These are phyloP conservation scores for Phlebopus sp. DNA, from an alignment of 1,284 basidiomycete species.

Conservation along the genomic window DNA sequence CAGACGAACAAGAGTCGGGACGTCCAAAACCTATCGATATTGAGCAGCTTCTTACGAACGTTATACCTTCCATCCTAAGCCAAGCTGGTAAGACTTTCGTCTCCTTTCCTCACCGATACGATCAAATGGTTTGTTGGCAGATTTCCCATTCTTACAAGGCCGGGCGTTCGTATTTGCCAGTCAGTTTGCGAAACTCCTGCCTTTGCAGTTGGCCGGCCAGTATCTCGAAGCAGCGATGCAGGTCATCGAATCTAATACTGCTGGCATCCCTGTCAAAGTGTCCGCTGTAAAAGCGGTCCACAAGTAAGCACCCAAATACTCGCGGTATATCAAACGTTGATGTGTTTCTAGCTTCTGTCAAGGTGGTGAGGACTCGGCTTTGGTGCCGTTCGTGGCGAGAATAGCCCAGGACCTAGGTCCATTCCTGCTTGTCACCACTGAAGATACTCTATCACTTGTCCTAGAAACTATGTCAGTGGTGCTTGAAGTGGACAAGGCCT, in stretches of 20 bases:
- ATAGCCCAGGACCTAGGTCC: slow-evolving; percentile 86
- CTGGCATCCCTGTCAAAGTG: slow-evolving; percentile 84
- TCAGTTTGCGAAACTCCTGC: slow-evolving; percentile 78
- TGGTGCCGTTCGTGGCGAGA: slow-evolving; percentile 66
- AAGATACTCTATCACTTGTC: slow-evolving; percentile 89
- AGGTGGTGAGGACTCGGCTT: slow-evolving; percentile 49
- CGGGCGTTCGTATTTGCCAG: slow-evolving; percentile 94
- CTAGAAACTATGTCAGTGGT: slow-evolving; percentile 84
- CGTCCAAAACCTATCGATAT: slow-evolving; percentile 72
- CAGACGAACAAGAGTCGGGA: slow-evolving; percentile 69
- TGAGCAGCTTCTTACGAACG: slow-evolving; percentile 68
- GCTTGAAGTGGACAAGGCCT: slow-evolving; percentile 69
- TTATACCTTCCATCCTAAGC: slow-evolving; percentile 76
- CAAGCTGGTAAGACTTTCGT: slow-evolving; percentile 48
- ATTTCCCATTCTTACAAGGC: slow-evolving; percentile 89
- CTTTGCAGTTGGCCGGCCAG: slow-evolving; percentile 68
- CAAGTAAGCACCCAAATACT: slow-evolving; percentile 55
- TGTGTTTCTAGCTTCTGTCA: slow-evolving; percentile 58
- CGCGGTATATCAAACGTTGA: slow-evolving; percentile 5
- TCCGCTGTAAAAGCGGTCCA: slow-evolving; percentile 91
- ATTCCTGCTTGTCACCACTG: slow-evolving; percentile 75
- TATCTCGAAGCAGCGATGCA: slow-evolving; percentile 86
- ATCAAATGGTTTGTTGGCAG: slow-evolving; percentile 36
- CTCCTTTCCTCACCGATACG: slow-evolving; percentile 1
- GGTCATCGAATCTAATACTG: slow-evolving; percentile 73